Base-by-base conservation (phyloP, 805 yeast species). In the Wickerhamomyces ciferrii region DNA sequence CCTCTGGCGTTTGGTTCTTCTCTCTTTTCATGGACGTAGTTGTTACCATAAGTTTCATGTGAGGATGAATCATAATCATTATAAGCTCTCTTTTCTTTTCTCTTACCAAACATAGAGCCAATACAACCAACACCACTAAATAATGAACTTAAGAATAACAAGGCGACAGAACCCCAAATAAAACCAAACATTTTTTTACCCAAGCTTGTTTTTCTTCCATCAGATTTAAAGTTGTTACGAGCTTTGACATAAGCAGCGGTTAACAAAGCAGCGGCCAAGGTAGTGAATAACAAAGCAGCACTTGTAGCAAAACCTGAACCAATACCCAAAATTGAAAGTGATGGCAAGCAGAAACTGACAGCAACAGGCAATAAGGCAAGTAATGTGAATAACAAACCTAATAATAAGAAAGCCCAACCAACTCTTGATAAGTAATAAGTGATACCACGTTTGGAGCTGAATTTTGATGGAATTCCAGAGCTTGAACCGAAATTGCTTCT, bases 401-500 rank as follows among this genome's bases (percentile, higher is more conserved):
- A 68, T 43, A 81, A 58, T 56, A 76, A 66, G 69, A 84, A 82
- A 3, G 85, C 79, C 75, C 79, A 83, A 9, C 81, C 82, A 56
- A 83, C 76, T 54, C 92, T 78, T 18, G 88, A 75, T 58, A 84
- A 66, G 66, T 81, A 84, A 68, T 74, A 88, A 63, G 75, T 83
- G 38, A 76, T 66, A 53, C 75, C 69, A 51, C 78, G 71, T 60
- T 73, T 62, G 29, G 63, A 54, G 43, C 68, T 54, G 54, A 89
- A 82, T 23, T 68, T 66, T 3, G 59, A 32, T 23, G 96, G 95
- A 43, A 84, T 74, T 43, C 72, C 74, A 7, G 51, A 48, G 37
- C 69, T 58, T 44, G 83, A 71, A 41, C 73, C 75, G 56, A 89
- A 89, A 69, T 88, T 87, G 56, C 79, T 80, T 41, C 66, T 76